Base-by-base conservation (phyloP, 139 green algal genomes). In the Tetraselmis chui region DNA sequence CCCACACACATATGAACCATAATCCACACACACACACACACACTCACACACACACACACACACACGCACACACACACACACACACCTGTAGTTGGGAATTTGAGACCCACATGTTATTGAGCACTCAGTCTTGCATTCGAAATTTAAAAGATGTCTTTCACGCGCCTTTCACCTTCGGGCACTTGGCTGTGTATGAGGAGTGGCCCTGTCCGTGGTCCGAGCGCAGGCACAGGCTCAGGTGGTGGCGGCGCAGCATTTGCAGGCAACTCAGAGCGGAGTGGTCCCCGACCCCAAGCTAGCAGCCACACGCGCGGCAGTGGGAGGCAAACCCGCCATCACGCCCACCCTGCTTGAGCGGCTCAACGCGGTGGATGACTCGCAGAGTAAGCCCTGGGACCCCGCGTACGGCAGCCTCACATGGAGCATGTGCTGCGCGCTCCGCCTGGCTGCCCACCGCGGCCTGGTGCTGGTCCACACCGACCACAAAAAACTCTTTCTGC, bases 401-500 rank as follows among this genome's bases (percentile, higher is more conserved):
- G 87, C 93, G 81, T 98, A 95, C 83, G 92, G 91, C 23, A 92
- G 85, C 11, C 83, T 93, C 2, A 81, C 89, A 23, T 97, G 92
- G 90, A 91, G 90, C 32, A 88, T 96, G 76, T 88, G 80, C 76
- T 31, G 78, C 1, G 85, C 84, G 23, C 86, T 98, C 31, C 78
- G 87, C 2, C 84, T 97, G 30, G 85, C 83, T 26, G 88, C 85
- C 26, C 83, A 84, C 1, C 82, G 87, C 28, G 88, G 92, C 23
- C 86, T 93, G 31, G 30, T 75, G 29, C 28, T 29, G 25, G 67
- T 77, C 75, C 29, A 85, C 29, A 31, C 59, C 0, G 93, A 97
- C n/a, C 85, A 89, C 76, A 95, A 97, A 84, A 90, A 91, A 76
- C 77, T 91, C 30, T 93, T 97, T 81, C 85, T 98, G 58, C 86